Base-by-base conservation (phyloP, 345 rosid genomes). In the Citrus inodora region DNA sequence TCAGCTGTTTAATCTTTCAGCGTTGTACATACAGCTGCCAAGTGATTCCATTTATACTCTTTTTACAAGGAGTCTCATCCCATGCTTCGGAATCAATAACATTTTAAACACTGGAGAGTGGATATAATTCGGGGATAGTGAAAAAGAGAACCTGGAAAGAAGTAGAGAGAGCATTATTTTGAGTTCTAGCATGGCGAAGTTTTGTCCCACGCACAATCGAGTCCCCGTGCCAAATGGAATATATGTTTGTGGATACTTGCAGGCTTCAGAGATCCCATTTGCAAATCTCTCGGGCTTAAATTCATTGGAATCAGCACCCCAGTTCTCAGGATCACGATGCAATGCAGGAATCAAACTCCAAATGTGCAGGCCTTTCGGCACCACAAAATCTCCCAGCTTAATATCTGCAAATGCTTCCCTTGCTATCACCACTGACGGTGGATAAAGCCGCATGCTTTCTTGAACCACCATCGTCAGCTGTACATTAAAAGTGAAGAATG, bases 281-380 rank as follows among this genome's bases (percentile, higher is more conserved):
- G 33, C 27, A 37, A 86, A 87, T 69, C 92, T 84, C 33, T 72
- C 76, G 1, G 94, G 92, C 66, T 89, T 87, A 80, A 87, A 87
- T 27, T 80, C 86, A 58, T 81, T 73, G 4, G 88, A 85, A 32
- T 89, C 87, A 6, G 59, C 46, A 53, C 92, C 92, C 91, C 92
- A 86, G 58, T 55, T 76, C 33, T 71, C 51, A 19, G 79, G 72
- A 59, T 86, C 75, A 42, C 85, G 71, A 56, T 87, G 87, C 27
- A 85, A 72, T 9, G 37, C 46, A 0, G 78, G 37, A 4, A 83
- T 40, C 1, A 77, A 84, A 59, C 73, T 73, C 67, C 79, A 61
- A 62, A 87, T 66, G 37, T 63, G 9, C 7, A 78, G 32, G 4
- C 85, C 84, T 71, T 84, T 82, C 14, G 88, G 90, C 24, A 86